A percentile compares a stretch with the other conserved stretches of the same genome.
These are phyloP conservation scores for Calonectria pteridis DNA, from an alignment of 2,329 filamentous ascomycete genomes.

Conservation along the genomic window DNA sequence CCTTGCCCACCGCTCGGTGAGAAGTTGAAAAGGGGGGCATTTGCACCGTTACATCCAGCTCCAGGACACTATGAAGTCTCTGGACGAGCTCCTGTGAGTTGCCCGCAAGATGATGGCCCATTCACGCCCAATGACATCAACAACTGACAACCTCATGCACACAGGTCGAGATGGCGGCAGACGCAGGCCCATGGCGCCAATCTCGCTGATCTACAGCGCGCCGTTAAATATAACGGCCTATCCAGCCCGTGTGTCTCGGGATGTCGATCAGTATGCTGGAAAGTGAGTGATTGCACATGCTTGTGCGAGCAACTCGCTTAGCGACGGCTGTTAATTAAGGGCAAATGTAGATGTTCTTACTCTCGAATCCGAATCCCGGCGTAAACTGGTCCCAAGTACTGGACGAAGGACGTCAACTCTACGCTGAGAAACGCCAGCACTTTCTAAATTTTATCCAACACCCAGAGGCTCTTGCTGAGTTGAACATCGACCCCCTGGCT, in stretches of 20 bases:
- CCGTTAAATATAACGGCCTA: conserved; percentile 71
- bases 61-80: conserved; percentile 49
- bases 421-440: conserved; percentile 77
- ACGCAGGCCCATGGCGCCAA: conserved; percentile 70
- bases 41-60: not conserved
- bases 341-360: conserved; percentile 75
- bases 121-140: conserved; percentile 17
- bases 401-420: conserved; percentile 78
- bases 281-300: conserved; percentile 64
- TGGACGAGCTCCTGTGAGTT: conserved; percentile 55
- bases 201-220: conserved; percentile 72
- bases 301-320: not conserved
- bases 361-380: conserved; percentile 77
- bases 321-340: not conserved
- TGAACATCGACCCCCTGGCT: conserved; percentile 84
- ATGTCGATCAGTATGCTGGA: conserved; percentile 92
- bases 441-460: conserved; percentile 87
- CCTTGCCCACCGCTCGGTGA: conserved; percentile 15
- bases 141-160: conserved; percentile 39
- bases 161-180: conserved; percentile 76
- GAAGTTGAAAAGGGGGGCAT: not conserved
- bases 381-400: conserved; percentile 78
- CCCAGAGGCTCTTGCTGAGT: conserved; percentile 80
- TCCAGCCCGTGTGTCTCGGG: conserved; percentile 76
- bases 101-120: conserved; percentile 12